Percentiles rank a stretch among this genome's conserved stretches.
Conservation (phyloP, 2,329 filamentous ascomycete species). For the Penicillium capsulatum region DNA sequence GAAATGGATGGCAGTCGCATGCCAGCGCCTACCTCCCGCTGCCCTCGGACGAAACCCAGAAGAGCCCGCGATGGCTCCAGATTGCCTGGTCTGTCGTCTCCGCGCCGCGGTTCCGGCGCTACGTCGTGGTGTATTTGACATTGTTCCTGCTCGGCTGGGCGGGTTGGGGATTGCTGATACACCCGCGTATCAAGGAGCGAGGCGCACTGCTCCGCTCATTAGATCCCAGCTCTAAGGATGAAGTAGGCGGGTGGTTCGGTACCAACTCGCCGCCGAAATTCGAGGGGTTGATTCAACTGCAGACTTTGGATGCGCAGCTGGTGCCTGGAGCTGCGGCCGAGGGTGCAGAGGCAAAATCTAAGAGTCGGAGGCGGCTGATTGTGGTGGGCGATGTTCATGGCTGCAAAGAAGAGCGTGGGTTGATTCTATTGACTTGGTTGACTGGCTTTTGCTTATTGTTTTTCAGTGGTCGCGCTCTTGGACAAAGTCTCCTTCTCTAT, state of each 20-base stretch:
- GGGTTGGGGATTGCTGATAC: constrained; percentile 34
- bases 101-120: constrained; percentile 42
- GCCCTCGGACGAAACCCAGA: constrained; percentile 15
- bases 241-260: constrained; percentile 42
- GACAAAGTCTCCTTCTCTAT: constrained; percentile 60
- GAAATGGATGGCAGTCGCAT: constrained; percentile 38
- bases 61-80: constrained; percentile 22
- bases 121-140: constrained; percentile 33
- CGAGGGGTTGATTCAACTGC: constrained; percentile 49
- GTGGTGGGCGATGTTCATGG: constrained; percentile 92
- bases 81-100: constrained; percentile 32
- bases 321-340: constrained; percentile 37
- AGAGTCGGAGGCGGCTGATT: constrained; percentile 59
- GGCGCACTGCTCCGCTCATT: constrained; percentile 29
- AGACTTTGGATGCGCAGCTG: constrained; percentile 46
- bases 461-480: constrained; percentile 57
- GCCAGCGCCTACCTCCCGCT: constrained; percentile 20
- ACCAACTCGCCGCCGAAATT: constrained; percentile 48
- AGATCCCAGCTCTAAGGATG: constrained; percentile 26
- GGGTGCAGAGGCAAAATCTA: constrained; percentile 5
- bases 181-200: constrained; percentile 33
- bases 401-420: constrained; percentile 63
- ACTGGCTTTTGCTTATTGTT: neutral
- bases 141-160: constrained; percentile 30
- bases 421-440: neutral